Percentiles rank a stretch among this genome's conserved stretches.
phyloP scores from a whole-genome alignment of 1,284 basidiomycete genomes.

The Moesziomyces sp. region DNA sequence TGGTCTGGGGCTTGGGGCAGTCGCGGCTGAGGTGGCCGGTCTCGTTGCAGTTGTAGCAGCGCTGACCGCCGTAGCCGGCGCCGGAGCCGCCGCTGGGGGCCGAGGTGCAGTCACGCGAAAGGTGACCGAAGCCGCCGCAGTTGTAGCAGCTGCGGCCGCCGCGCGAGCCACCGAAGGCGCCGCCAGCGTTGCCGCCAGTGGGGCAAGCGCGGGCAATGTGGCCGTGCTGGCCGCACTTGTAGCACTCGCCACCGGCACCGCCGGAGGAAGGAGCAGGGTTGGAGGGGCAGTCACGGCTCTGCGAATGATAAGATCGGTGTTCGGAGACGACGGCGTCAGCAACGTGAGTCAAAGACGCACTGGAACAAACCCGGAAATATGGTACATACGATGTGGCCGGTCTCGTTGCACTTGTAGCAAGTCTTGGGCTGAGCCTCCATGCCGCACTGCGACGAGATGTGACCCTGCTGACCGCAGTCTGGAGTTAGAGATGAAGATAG shows the following conservation, averaged over 20 bases:
- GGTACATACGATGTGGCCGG: slow-evolving; percentile 55
- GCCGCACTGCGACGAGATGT: slow-evolving; percentile 61
- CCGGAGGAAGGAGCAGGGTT: slow-evolving; percentile 38
- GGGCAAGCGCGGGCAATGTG: slow-evolving; percentile 64
- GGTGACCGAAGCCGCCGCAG: slow-evolving; percentile 64
- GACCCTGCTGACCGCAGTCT: slow-evolving; percentile 64
- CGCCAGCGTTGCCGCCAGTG: slow-evolving; percentile 28
- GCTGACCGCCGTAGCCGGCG: slow-evolving; percentile 31
- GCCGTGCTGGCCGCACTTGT: slow-evolving; percentile 59
- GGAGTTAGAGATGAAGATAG: slow-evolving; percentile 7
- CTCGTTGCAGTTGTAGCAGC: slow-evolving; percentile 66
- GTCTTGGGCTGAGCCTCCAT: slow-evolving; percentile 64
- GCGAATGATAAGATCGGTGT: neutral
- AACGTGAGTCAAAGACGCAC: neutral
- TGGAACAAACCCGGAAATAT: neutral
- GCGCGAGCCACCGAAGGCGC: slow-evolving; percentile 32
- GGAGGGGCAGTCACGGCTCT: slow-evolving; percentile 63
- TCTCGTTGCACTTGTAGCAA: slow-evolving; percentile 64
- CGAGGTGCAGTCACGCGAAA: slow-evolving; percentile 63
- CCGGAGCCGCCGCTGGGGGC: slow-evolving; percentile 40
- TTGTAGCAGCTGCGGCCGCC: slow-evolving; percentile 62
- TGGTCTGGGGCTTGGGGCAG: slow-evolving; percentile 60
- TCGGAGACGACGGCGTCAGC: neutral
- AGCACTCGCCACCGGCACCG: slow-evolving; percentile 59
- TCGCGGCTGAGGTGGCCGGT: slow-evolving; percentile 62